These are phyloP conservation scores for Amborella trichopoda DNA, from an alignment of 164 flowering plant genomes.

Conservation along the genomic window DNA sequence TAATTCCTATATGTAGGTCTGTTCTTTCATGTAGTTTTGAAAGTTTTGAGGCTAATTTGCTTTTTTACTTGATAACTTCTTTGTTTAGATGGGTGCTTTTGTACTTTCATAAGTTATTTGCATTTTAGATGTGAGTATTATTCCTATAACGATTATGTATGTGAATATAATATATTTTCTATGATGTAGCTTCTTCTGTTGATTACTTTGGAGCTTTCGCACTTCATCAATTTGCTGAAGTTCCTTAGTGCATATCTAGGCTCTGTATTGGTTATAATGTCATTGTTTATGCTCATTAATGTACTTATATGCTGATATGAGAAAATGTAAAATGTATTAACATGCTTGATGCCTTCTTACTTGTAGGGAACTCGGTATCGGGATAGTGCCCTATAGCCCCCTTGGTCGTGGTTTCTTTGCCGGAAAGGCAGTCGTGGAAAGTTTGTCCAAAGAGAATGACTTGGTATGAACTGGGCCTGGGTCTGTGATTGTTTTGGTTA, in stretches of 20 bases:
- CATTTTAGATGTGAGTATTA: background rate
- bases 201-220: too few relatives aligned
- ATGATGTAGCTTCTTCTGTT: constrained; percentile 1
- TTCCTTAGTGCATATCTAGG: too few relatives aligned
- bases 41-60: too few relatives aligned
- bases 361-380: constrained; percentile 33
- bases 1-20: constrained; percentile 56
- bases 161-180: background rate
- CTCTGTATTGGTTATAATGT: background rate
- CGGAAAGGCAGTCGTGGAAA: constrained; percentile 26
- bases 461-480: constrained; percentile 12
- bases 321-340: too few relatives aligned
- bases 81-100: too few relatives aligned
- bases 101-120: too few relatives aligned
- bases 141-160: background rate
- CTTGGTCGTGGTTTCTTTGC: constrained; percentile 39
- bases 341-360: background rate
- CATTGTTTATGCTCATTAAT: too few relatives aligned
- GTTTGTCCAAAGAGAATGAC: constrained; percentile 7
- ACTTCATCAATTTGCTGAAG: too few relatives aligned
- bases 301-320: too few relatives aligned
- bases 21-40: too few relatives aligned
- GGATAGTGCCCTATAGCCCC: constrained; percentile 33
- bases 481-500: too few relatives aligned
- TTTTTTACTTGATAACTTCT: too few relatives aligned